These are phyloP conservation scores for Nakazawaea ishiwadae DNA, from an alignment of 805 yeast species.

Conservation along the genomic window DNA sequence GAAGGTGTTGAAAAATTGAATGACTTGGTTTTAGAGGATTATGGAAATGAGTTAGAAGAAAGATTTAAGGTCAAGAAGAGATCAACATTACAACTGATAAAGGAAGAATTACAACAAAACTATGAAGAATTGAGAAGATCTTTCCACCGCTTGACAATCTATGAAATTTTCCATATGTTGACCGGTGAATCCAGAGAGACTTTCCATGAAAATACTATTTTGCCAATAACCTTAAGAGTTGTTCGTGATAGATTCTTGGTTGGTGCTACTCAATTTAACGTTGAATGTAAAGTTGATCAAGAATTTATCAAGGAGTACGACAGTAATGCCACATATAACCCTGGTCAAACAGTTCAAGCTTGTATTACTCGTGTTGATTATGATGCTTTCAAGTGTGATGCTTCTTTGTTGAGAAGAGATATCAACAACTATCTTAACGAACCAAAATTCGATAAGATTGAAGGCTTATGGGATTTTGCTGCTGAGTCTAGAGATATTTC, in stretches of 20 bases:
- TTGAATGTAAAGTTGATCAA: slow-evolving; percentile 48
- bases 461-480: slow-evolving; percentile 73
- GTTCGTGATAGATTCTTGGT: slow-evolving; percentile 40
- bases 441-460: slow-evolving; percentile 46
- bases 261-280: slow-evolving; percentile 51
- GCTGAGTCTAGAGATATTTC: slow-evolving; percentile 66
- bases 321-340: slow-evolving; percentile 35
- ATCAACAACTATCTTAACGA: slow-evolving; percentile 44
- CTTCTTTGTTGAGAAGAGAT: slow-evolving; percentile 66
- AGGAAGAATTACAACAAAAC: slow-evolving; percentile 82
- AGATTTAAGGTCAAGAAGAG: slow-evolving; percentile 69
- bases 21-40: slow-evolving; percentile 84
- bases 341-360: slow-evolving; percentile 85
- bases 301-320: slow-evolving; percentile 36
- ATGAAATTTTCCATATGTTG: slow-evolving; percentile 80
- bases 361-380: slow-evolving; percentile 69
- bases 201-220: slow-evolving; percentile 62
- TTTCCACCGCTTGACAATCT: slow-evolving; percentile 57
- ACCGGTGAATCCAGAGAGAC: slow-evolving; percentile 81
- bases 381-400: slow-evolving; percentile 67
- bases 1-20: slow-evolving; percentile 74
- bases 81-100: slow-evolving; percentile 77
- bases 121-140: slow-evolving; percentile 81
- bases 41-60: slow-evolving; percentile 81
- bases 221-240: slow-evolving; percentile 69